A percentile compares a stretch with the other conserved stretches of the same genome.
Conservation (phyloP, 1,284 basidiomycete genomes). For the Ustilago curta region DNA sequence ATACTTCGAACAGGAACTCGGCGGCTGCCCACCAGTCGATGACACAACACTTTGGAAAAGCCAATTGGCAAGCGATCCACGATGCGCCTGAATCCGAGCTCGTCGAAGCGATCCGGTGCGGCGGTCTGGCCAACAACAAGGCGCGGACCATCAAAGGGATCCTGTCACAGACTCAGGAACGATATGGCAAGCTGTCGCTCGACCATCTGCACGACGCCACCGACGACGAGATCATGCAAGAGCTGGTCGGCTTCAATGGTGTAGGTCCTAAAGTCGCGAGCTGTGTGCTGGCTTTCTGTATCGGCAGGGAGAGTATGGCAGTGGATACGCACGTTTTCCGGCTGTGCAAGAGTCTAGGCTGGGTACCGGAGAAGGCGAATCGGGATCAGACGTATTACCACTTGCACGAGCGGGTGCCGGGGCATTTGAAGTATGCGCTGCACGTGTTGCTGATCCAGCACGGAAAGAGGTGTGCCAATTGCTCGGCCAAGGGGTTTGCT, state of each 20-base stretch:
- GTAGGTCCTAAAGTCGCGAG: slow-evolving; percentile 84
- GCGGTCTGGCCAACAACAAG: slow-evolving; percentile 82
- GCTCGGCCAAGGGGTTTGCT: slow-evolving; percentile 66
- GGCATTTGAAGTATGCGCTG: slow-evolving; percentile 77
- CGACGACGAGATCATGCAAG: slow-evolving; percentile 78
- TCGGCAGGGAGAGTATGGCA: slow-evolving; percentile 79
- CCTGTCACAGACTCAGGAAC: slow-evolving; percentile 38
- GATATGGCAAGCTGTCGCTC: slow-evolving; percentile 66
- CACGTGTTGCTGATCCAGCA: slow-evolving; percentile 80
- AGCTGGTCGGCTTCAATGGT: slow-evolving; percentile 70
- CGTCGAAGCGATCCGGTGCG: slow-evolving; percentile 76
- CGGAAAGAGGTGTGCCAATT: slow-evolving; percentile 70
- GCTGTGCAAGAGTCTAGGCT: slow-evolving; percentile 76
- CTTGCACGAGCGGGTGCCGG: slow-evolving; percentile 76
- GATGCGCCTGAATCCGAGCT: slow-evolving; percentile 73
- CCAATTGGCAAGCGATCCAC: slow-evolving; percentile 76
- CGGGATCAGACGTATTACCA: slow-evolving; percentile 79
- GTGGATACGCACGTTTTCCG: slow-evolving; percentile 79
- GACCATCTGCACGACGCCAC: slow-evolving; percentile 71
- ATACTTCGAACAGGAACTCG: slow-evolving; percentile 77
- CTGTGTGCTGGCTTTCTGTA: slow-evolving; percentile 82
- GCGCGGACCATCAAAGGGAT: slow-evolving; percentile 74
- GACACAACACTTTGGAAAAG: slow-evolving; percentile 75
- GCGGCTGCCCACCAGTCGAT: slow-evolving; percentile 76
- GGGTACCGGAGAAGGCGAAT: slow-evolving; percentile 76